A percentile compares a stretch with the other conserved stretches of the same genome.
Conservation (phyloP, 2,329 filamentous ascomycete genomes). For the Drechslerella coelobrocha region DNA sequence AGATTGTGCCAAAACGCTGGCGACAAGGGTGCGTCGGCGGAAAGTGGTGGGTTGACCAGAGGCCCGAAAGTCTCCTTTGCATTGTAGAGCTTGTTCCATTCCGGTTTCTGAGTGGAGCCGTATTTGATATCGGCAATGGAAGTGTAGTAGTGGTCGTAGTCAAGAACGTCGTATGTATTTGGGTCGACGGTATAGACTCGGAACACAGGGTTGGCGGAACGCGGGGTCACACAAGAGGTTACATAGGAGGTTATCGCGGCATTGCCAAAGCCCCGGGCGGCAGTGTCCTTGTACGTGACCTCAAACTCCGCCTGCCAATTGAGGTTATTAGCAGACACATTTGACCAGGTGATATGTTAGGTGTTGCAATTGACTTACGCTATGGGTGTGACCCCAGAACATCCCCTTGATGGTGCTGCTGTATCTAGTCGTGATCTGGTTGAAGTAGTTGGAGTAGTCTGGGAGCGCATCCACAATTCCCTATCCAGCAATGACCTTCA, state of each 20-base stretch:
- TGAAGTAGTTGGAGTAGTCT: constrained; percentile 64
- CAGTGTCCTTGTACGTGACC: constrained; percentile 61
- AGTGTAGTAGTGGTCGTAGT: constrained; percentile 62
- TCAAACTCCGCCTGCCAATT: constrained; percentile 67
- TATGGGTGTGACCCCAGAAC: constrained; percentile 50
- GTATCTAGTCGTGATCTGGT: constrained; percentile 65
- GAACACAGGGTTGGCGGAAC: constrained; percentile 66
- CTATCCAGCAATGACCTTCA: constrained; percentile 6
- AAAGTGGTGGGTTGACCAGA: constrained; percentile 60
- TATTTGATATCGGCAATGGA: constrained; percentile 62
- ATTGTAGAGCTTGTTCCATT: constrained; percentile 67
- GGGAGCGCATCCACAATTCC: constrained; percentile 62
- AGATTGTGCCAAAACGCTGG: constrained; percentile 68
- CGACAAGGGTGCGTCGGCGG: constrained; percentile 61
- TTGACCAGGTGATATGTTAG: constrained; percentile 7
- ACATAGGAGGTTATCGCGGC: constrained; percentile 65
- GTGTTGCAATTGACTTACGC: constrained; percentile 63
- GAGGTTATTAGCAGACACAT: constrained; percentile 58
- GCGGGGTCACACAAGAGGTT: constrained; percentile 65
- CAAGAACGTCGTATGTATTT: constrained; percentile 65
- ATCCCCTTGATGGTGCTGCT: constrained; percentile 63
- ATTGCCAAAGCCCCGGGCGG: constrained; percentile 57
- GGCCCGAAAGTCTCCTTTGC: constrained; percentile 65
- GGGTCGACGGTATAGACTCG: constrained; percentile 68
- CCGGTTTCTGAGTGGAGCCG: constrained; percentile 59